These are phyloP conservation scores for Lepidium aucheri DNA, from an alignment of 345 rosid genomes.

Conservation along the genomic window DNA sequence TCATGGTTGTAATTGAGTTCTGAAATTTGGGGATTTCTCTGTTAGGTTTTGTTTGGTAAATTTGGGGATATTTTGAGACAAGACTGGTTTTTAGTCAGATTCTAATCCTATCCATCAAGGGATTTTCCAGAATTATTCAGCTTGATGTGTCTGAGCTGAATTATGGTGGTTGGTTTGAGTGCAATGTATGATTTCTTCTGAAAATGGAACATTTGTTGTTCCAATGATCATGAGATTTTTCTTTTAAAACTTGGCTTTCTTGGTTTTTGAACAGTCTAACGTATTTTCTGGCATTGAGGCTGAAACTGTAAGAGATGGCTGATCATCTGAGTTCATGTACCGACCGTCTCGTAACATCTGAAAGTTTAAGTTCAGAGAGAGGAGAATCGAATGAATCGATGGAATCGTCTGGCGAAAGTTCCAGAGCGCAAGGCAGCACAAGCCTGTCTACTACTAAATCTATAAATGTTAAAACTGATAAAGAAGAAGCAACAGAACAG, in stretches of 20 bases:
- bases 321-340: constrained; percentile 63
- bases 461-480: constrained; percentile 19
- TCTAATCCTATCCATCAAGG: background rate
- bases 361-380: constrained; percentile 24
- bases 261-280: constrained; percentile 11
- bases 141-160: background rate
- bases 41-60: background rate
- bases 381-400: constrained; percentile 1
- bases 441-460: constrained; percentile 18
- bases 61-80: background rate
- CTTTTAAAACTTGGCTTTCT: background rate
- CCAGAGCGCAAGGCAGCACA: constrained; percentile 25
- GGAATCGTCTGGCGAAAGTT: constrained; percentile 35
- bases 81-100: background rate
- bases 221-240: background rate
- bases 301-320: constrained; percentile 39
- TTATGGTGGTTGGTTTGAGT: background rate
- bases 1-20: background rate
- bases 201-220: background rate
- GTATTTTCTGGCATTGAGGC: background rate
- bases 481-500: constrained; percentile 17
- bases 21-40: background rate
- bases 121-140: background rate
- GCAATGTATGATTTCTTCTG: background rate
- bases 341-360: constrained; percentile 47